Percentiles rank a stretch among this genome's conserved stretches.
These are phyloP conservation scores for Clohesyomyces aquaticus DNA, from an alignment of 495 filamentous ascomycete genomes.

Conservation along the genomic window DNA sequence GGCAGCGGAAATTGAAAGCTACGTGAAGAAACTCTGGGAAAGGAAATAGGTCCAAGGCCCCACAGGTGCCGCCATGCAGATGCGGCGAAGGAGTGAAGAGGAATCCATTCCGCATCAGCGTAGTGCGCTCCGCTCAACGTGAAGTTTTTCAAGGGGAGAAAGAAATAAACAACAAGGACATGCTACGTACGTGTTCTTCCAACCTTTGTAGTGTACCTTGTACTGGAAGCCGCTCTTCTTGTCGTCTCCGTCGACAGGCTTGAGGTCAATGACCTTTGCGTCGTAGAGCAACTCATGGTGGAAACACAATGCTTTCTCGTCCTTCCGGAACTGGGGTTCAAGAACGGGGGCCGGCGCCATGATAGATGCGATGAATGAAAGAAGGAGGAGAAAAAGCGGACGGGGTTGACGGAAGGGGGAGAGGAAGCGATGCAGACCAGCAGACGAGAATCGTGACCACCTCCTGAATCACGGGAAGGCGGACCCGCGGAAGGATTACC, in stretches of 20 bases:
- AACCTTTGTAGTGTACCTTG: constrained; percentile 97
- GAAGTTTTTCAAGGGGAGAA: not conserved
- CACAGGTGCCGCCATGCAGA: not conserved
- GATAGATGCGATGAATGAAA: constrained; percentile 23
- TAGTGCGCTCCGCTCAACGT: not conserved
- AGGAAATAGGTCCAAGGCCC: not conserved
- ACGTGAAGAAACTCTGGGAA: no score
- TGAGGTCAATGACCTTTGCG: constrained; percentile 85
- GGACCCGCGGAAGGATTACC: not conserved
- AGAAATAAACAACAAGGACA: not conserved
- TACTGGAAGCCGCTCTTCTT: constrained; percentile 79
- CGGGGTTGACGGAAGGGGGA: not conserved
- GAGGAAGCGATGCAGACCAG: not conserved
- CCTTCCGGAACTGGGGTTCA: constrained; percentile 72
- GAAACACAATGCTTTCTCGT: constrained; percentile 95
- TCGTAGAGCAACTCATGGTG: constrained; percentile 96
- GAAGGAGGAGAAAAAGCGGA: not conserved
- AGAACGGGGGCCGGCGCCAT: constrained; percentile 63
- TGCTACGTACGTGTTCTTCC: constrained; percentile 86
- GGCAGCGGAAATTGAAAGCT: not conserved
- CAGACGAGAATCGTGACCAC: not conserved
- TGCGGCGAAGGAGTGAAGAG: not conserved
- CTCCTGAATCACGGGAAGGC: constrained; percentile 4
- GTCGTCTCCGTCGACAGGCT: constrained; percentile 65
- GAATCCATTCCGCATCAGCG: not conserved